These are phyloP conservation scores for Haematococcus sp. DNA, from an alignment of 139 green algal species.

Conservation along the genomic window DNA sequence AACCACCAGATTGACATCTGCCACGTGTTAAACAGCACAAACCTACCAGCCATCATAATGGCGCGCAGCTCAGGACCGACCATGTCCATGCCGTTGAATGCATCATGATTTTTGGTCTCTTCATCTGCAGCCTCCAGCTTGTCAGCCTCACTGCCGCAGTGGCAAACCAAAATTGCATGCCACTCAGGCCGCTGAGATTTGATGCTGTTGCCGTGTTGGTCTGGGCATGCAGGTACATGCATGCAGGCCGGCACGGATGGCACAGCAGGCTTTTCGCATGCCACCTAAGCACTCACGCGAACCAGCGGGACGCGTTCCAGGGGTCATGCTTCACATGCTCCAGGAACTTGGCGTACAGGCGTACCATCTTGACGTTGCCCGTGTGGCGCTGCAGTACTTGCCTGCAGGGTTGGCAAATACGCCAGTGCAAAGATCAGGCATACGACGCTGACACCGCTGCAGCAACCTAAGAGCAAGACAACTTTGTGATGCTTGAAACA, in stretches of 20 bases:
- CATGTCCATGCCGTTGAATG: no score
- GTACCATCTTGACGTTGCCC: constrained; percentile 29
- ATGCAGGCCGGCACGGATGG: neutral
- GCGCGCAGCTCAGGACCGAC: neutral
- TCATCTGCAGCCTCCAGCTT: constrained; percentile 32
- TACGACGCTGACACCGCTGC: no score
- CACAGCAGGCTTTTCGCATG: no score
- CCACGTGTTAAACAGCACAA: no score
- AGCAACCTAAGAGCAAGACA: no score
- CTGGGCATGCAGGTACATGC: no score
- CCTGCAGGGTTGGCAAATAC: constrained; percentile 15
- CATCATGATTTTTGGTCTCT: constrained; percentile 4
- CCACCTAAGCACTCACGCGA: constrained; percentile 11
- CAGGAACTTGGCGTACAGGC: constrained; percentile 40
- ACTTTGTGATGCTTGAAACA: no score
- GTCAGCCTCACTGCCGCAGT: constrained; percentile 37
- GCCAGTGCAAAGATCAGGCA: no score
- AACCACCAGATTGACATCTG: no score
- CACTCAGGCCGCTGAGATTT: neutral
- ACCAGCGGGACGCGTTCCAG: constrained; percentile 30
- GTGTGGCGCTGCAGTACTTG: constrained; percentile 31
- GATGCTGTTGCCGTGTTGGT: no score
- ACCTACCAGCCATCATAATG: constrained; percentile 15
- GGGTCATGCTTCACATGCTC: constrained; percentile 40
- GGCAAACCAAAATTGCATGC: no score